phyloP scores from a whole-genome alignment of 106 monocot species.

The Posidonia australis region DNA sequence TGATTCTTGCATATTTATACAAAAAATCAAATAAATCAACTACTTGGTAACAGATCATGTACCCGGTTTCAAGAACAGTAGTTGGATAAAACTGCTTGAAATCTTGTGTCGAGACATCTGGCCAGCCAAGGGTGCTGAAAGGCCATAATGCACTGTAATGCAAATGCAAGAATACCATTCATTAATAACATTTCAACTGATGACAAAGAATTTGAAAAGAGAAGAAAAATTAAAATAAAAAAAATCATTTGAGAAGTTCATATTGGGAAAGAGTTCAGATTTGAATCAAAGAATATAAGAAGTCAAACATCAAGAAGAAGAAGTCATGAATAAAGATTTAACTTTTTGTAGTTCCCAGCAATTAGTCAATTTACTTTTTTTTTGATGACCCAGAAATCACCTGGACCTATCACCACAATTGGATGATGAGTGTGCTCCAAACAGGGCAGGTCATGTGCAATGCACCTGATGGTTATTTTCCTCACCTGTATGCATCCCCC shows the following conservation, averaged over 20 bases:
- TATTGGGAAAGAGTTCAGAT: no score
- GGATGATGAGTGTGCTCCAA: no score
- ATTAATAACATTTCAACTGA: not conserved
- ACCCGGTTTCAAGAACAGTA: conserved; percentile 96
- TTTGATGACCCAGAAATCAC: no score
- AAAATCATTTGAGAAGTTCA: no score
- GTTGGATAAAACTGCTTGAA: conserved; percentile 84
- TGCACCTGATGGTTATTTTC: no score
- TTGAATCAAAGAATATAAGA: not conserved
- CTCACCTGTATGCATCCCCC: no score
- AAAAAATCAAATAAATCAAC: not conserved
- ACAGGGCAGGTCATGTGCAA: no score
- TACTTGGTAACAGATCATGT: conserved; percentile 11
- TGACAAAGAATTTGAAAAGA: not conserved
- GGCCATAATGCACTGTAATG: conserved; percentile 85
- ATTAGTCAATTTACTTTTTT: no score
- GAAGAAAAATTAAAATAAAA: not conserved
- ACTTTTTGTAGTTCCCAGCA: no score
- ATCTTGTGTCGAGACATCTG: conserved; percentile 77
- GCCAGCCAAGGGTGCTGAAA: conserved; percentile 99
- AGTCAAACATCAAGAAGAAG: not conserved
- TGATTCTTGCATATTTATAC: no score
- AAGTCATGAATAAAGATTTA: no score
- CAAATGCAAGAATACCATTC: not conserved
- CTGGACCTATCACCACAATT: no score